Evolutionary conservation across 2,329 filamentous ascomycete genomes (phyloP).

Genomic region (Fusarium albosuccineum): DNA sequence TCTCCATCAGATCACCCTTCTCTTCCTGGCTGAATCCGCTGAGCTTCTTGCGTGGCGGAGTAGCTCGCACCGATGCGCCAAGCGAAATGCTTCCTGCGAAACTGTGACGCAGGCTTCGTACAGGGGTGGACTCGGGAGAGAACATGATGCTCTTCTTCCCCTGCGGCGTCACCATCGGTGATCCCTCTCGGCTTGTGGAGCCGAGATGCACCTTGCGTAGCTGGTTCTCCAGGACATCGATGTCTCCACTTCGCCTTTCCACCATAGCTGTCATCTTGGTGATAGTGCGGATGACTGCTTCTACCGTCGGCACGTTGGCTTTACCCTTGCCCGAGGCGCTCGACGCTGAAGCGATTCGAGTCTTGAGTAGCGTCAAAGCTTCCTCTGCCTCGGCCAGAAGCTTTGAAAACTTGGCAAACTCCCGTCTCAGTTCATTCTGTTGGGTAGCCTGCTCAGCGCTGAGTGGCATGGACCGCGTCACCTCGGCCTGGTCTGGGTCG

Average conservation of each 20-base stretch:
- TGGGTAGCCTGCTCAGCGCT: conserved; percentile 85
- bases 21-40: conserved; percentile 72
- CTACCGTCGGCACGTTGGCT: conserved; percentile 81
- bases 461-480: conserved; percentile 78
- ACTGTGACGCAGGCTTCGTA: conserved; percentile 58
- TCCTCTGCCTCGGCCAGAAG: conserved; percentile 85
- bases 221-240: conserved; percentile 90
- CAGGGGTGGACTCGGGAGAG: conserved; percentile 59
- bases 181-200: conserved; percentile 59
- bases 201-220: conserved; percentile 78
- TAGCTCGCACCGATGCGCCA: conserved; percentile 54
- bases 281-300: conserved; percentile 92
- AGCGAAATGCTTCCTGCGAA: conserved; percentile 57
- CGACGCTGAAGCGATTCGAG: conserved; percentile 75
- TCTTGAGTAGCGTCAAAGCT: conserved; percentile 80
- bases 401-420: conserved; percentile 80
- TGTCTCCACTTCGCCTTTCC: conserved; percentile 89
- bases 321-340: conserved; percentile 61
- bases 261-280: conserved; percentile 92
- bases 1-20: conserved; percentile 68
- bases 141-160: conserved; percentile 54
- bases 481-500: conserved; percentile 76
- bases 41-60: conserved; percentile 71
- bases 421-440: conserved; percentile 83
- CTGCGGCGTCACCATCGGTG: conserved; percentile 57